Percentiles rank a stretch among this genome's conserved stretches.
Evolutionary conservation across 2,329 filamentous ascomycete species (phyloP).

Genomic region (Sporothrix inflata): DNA sequence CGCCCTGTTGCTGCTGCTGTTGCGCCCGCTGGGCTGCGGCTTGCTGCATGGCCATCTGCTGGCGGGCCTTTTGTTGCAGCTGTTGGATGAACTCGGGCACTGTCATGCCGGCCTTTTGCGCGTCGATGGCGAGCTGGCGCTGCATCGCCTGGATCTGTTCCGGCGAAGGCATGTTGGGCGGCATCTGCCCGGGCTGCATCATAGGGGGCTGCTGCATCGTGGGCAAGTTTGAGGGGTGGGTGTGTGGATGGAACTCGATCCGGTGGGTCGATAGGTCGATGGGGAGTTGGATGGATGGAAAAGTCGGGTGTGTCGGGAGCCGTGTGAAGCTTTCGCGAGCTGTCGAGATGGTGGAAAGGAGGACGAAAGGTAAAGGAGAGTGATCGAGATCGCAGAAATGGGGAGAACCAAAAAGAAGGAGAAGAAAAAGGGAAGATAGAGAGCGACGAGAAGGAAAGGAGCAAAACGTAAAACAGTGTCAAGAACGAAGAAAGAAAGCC

Average conservation of each 20-base stretch:
- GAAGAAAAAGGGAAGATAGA: background rate
- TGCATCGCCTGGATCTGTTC: slow-evolving; percentile 88
- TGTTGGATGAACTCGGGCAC: slow-evolving; percentile 81
- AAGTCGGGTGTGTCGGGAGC: background rate
- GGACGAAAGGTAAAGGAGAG: background rate
- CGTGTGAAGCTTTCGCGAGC: background rate
- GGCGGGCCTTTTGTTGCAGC: slow-evolving; percentile 60
- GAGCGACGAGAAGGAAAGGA: slow-evolving; percentile 19
- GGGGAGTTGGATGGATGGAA: background rate
- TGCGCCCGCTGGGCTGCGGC: slow-evolving; percentile 51
- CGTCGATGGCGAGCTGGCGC: slow-evolving; percentile 78
- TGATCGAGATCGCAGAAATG: background rate
- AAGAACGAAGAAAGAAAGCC: background rate
- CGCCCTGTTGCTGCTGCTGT: slow-evolving; percentile 37
- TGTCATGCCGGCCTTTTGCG: slow-evolving; percentile 80
- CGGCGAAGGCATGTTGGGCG: slow-evolving; percentile 63
- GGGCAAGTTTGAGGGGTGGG: background rate
- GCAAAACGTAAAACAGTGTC: background rate
- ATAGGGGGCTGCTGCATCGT: slow-evolving; percentile 36
- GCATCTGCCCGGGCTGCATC: slow-evolving; percentile 38
- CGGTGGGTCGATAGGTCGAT: background rate
- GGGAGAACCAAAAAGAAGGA: background rate
- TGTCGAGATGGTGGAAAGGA: background rate
- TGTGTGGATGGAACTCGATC: background rate
- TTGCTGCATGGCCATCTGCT: slow-evolving; percentile 52